Evolutionary conservation across 208 protist species (phyloP), one percentile per base, ranked within the genome.

Genomic region (Leishmania tarentolae): DNA sequence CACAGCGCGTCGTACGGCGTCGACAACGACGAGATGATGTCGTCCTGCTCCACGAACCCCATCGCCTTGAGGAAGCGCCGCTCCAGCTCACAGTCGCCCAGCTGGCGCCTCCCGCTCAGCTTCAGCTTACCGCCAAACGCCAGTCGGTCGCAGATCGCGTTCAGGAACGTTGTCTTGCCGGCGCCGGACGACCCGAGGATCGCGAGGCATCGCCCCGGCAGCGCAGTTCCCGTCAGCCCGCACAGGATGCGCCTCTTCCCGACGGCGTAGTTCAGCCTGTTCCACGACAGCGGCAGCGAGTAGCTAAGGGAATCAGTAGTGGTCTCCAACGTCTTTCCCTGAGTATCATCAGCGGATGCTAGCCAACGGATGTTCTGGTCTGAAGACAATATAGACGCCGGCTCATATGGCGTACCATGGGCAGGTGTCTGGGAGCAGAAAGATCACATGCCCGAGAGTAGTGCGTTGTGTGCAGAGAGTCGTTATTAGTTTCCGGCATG

Each of bases 41-140:
- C 94, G 75, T 96, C 91, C 85, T 97, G 94, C 50, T 85, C 83
- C 46, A 97, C 94, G 84, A 95, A 96, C 52, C 91, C 92, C 53
- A 95, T 84, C 44, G 86, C 80, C 77, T 92, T 92, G 63, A 88
- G 87, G 83, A 91, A 94, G 53, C 85, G 80, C 24, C 84, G 89
- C 57, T 90, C 79, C 78, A 86, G 92, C 78, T 87, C 85, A 47
- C 89, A 83, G 40, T 95, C 93, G 37, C 92, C 92, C 21, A 96
- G 87, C 87, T 94, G 90, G 59, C 85, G 82, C 31, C 81, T 84
- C 37, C 92, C 93, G 24, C 74, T 77, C 56, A 96, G 73, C 76
- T 88, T 88, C 31, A 87, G 74, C n/a, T 84, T 76, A 44, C 79
- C 68, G 52, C 75, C 79, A 2, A 78, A 78, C 57, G 87, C 81